Evolutionary conservation across 176 grass and related monocot species (phyloP).

Genomic region (Cenchrus americanus): DNA sequence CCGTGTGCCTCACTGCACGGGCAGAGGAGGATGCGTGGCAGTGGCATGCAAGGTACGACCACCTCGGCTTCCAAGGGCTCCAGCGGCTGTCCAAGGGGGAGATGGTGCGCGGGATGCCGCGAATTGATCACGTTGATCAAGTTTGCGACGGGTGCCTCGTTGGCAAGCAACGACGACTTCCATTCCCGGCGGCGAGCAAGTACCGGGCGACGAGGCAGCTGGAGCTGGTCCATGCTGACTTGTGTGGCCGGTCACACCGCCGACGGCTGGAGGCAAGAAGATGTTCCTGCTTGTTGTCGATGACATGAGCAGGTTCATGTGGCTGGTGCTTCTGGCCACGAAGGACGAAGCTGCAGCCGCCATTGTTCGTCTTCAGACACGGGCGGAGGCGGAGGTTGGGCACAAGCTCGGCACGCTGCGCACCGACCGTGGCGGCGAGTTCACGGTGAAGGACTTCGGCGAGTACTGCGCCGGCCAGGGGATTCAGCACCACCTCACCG

Average conservation of each 20-base stretch:
- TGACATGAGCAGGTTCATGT: background rate
- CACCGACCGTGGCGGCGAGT: background rate
- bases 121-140: background rate
- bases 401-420: background rate
- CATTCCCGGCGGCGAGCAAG: background rate
- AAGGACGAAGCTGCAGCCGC: background rate
- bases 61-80: background rate
- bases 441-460: background rate
- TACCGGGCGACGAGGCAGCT: background rate
- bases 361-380: too few species aligned
- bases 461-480: background rate
- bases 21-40: background rate
- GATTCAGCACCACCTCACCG: background rate
- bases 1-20: background rate
- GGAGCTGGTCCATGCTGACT: background rate
- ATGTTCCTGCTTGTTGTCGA: background rate
- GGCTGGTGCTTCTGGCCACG: background rate
- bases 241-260: background rate
- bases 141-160: background rate
- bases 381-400: background rate
- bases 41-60: background rate
- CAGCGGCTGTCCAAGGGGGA: background rate
- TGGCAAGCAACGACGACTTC: background rate
- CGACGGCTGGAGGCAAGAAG: background rate
- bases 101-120: background rate